Evolutionary conservation across 495 filamentous ascomycete genomes (phyloP).

Genomic region (Durotheca rogersii): DNA sequence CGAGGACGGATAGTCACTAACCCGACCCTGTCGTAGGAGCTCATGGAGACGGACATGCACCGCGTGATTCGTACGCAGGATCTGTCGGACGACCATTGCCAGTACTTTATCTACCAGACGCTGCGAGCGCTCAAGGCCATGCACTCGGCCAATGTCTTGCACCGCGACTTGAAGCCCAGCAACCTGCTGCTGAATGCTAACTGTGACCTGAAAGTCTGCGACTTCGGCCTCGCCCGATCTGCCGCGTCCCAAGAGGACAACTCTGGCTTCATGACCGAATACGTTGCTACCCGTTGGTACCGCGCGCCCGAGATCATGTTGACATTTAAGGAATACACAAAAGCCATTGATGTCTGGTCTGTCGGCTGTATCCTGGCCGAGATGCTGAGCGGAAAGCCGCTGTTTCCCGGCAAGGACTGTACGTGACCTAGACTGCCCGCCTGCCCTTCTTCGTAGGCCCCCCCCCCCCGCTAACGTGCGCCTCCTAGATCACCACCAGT

Average conservation of each 20-base stretch:
- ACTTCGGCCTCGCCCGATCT: slow-evolving; percentile 93
- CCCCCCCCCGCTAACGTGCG: slow-evolving; percentile 20
- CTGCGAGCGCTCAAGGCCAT: slow-evolving; percentile 97
- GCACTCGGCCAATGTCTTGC: slow-evolving; percentile 98
- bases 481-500: slow-evolving; percentile 93
- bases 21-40: slow-evolving; percentile 59
- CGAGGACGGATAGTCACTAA: slow-evolving; percentile 12
- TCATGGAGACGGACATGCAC: slow-evolving; percentile 99
- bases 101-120: slow-evolving; percentile 99
- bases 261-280: slow-evolving; percentile 99
- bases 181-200: slow-evolving; percentile 97
- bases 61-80: slow-evolving; percentile 98
- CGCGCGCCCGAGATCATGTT: slow-evolving; percentile 99
- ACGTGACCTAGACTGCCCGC: slow-evolving; percentile 42
- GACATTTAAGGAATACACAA: slow-evolving; percentile 99
- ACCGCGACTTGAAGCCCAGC: slow-evolving; percentile 95
- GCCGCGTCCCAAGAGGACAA: slow-evolving; percentile 96
- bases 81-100: slow-evolving; percentile 97
- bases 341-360: slow-evolving; percentile 99
- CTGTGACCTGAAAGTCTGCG: slow-evolving; percentile 98
- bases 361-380: slow-evolving; percentile 99
- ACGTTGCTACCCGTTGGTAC: slow-evolving; percentile 99
- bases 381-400: slow-evolving; percentile 97
- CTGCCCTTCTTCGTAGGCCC: neutral
- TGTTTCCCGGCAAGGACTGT: slow-evolving; percentile 99